Evolutionary conservation across 2,329 filamentous ascomycete genomes (phyloP).

Genomic region (Ascochyta viciae-villosae): DNA sequence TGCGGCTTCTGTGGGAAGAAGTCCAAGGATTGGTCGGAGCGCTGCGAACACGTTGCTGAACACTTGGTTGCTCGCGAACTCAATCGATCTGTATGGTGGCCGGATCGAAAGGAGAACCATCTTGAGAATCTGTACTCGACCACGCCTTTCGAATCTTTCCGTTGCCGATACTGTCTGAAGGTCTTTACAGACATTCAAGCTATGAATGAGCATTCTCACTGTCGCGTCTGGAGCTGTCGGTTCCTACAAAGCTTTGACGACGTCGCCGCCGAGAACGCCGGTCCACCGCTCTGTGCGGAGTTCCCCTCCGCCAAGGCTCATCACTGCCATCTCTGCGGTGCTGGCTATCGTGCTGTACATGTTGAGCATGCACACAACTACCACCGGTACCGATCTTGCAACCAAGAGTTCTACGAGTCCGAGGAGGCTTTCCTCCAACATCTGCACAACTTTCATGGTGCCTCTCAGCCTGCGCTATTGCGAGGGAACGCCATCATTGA

Average conservation of each 20-base stretch:
- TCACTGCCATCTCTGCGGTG: conserved; percentile 46
- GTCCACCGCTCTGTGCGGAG: conserved; percentile 41
- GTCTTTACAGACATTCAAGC: conserved; percentile 39
- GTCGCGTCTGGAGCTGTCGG: conserved; percentile 46
- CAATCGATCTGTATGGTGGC: conserved; percentile 43
- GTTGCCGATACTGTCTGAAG: conserved; percentile 45
- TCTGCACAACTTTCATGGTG: conserved; percentile 43
- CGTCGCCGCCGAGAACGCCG: conserved; percentile 41
- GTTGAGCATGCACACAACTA: conserved; percentile 44
- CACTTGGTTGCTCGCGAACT: conserved; percentile 40
- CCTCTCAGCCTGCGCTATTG: conserved; percentile 35
- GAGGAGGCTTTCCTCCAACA: conserved; percentile 46
- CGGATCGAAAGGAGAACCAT: conserved; percentile 41
- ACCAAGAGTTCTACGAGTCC: conserved; percentile 44
- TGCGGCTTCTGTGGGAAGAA: conserved; percentile 46
- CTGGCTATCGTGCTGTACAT: conserved; percentile 41
- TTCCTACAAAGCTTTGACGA: conserved; percentile 45
- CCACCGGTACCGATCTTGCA: conserved; percentile 43
- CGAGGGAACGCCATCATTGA: conserved; percentile 39
- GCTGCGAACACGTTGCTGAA: conserved; percentile 44
- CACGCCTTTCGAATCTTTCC: conserved; percentile 39
- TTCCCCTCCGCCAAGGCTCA: conserved; percentile 46
- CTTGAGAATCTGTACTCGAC: conserved; percentile 41
- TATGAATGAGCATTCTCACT: conserved; percentile 44
- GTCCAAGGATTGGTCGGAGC: conserved; percentile 41